These are phyloP conservation scores for Blastobotrys peoriensis DNA, from an alignment of 805 yeast species.

Conservation along the genomic window DNA sequence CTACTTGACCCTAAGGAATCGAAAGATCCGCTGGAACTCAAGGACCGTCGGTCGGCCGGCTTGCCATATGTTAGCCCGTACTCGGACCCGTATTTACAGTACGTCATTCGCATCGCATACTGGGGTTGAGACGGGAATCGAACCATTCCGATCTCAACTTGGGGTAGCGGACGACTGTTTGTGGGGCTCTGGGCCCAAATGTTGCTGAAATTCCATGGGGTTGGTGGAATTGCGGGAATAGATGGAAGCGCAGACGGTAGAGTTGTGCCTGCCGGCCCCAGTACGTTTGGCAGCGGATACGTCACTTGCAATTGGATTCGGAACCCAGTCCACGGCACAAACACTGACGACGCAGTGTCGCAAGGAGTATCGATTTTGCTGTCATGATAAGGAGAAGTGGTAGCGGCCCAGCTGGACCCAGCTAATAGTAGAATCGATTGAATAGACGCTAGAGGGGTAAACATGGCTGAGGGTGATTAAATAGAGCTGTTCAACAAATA, in stretches of 20 bases:
- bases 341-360: constrained; percentile 16
- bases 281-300: not conserved
- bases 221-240: too few relatives aligned
- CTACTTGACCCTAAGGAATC: too few relatives aligned
- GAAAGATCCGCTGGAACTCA: too few relatives aligned
- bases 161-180: not conserved
- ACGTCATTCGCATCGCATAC: constrained; percentile 6
- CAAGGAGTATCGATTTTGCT: constrained; percentile 12
- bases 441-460: too few relatives aligned
- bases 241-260: too few relatives aligned
- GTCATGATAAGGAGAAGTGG: constrained; percentile 15
- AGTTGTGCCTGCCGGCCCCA: not conserved
- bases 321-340: constrained; percentile 20
- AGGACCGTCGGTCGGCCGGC: not conserved
- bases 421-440: not conserved
- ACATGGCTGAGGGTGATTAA: too few relatives aligned
- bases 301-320: constrained; percentile 10
- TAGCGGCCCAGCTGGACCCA: not conserved
- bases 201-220: too few relatives aligned
- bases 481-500: too few relatives aligned
- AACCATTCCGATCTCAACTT: not conserved
- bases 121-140: not conserved
- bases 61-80: constrained; percentile 4
- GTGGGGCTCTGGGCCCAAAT: not conserved
- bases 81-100: constrained; percentile 14